Percentiles rank a stretch among this genome's conserved stretches.
These are phyloP conservation scores for Neltuma alba DNA, from an alignment of 306 rosid genomes.

Conservation along the genomic window DNA sequence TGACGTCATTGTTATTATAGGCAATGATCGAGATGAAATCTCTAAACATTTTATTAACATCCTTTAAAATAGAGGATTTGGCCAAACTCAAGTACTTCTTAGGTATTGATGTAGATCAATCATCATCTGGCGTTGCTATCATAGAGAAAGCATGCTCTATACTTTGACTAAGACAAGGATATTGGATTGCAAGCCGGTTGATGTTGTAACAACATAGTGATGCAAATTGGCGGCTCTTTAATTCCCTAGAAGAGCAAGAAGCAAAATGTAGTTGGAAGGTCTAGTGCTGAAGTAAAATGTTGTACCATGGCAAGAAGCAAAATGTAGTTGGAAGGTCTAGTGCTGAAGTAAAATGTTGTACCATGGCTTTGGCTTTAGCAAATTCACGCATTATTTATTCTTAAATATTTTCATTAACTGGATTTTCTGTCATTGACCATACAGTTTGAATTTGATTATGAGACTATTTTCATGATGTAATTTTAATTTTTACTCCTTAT, in stretches of 20 bases:
- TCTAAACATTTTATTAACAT: too few relatives aligned
- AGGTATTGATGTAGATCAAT: neutral
- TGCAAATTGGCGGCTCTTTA: too few relatives aligned
- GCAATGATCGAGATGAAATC: too few relatives aligned
- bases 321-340: neutral
- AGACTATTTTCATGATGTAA: neutral
- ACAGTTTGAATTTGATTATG: neutral
- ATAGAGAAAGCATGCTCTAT: too few relatives aligned
- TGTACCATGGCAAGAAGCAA: too few relatives aligned
- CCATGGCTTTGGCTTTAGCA: too few relatives aligned
- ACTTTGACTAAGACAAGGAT: too few relatives aligned
- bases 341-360: neutral
- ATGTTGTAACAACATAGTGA: too few relatives aligned
- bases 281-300: neutral
- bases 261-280: neutral
- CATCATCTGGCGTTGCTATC: neutral
- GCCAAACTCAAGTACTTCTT: neutral
- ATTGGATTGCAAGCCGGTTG: neutral
- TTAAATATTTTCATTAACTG: constrained; percentile 22
- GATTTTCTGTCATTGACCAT: constrained; percentile 34
- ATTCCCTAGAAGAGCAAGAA: too few relatives aligned
- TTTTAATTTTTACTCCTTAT: neutral
- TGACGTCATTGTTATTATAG: too few relatives aligned
- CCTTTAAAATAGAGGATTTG: too few relatives aligned
- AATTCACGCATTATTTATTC: constrained; percentile 8